Base-by-base conservation (phyloP, 2,329 filamentous ascomycete genomes). In the Colletotrichum costaricense region DNA sequence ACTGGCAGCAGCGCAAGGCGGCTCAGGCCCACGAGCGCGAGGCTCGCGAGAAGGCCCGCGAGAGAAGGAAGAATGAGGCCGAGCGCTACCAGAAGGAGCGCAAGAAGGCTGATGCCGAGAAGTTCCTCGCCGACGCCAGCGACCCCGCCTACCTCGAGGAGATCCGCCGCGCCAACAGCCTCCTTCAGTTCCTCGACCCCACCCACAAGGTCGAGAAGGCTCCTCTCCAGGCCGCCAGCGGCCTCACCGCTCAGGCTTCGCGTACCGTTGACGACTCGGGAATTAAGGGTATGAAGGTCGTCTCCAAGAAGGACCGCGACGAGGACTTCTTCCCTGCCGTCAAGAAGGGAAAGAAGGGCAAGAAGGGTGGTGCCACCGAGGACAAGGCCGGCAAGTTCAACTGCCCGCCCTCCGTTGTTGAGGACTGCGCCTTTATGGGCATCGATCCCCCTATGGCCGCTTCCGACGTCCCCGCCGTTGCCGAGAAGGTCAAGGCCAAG, bases 401-500 rank as follows among this genome's bases (percentile, higher is more conserved):
- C 86, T 91, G 97, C 81, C 96, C 94, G 78, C 93, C 97, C 63
- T 94, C 95, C 72, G 93, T 98, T 77, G 95, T 99, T 62, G 95
- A 98, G 84, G 94, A 98, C 84, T 93, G 97, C 77, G 88, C 91
- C 77, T 93, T 93, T 84, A 89, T 98, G 81, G 93, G 93, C 78
- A 91, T 98, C 77, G 93, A 98, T 73, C 94, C 96, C 65, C 97
- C 97, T 38, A 95, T 96, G 89, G 94, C 91, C 84, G 91, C 95
- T 80, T 89, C 92, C 68, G 96, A 98, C 79, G 92, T 98, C 16
- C 92, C 95, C 30, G 87, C 87, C 73, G 91, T 93, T 16, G 86
- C 94, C 59, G 95, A 98, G 87, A 96, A 98, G 88, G 90, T 98
- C 79, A 95, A 96, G 85, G 94, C 91, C 80, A 98, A 98, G 90